These are phyloP conservation scores for Microbotryomycetes sp. DNA, from an alignment of 1,284 basidiomycete species.

Conservation along the genomic window DNA sequence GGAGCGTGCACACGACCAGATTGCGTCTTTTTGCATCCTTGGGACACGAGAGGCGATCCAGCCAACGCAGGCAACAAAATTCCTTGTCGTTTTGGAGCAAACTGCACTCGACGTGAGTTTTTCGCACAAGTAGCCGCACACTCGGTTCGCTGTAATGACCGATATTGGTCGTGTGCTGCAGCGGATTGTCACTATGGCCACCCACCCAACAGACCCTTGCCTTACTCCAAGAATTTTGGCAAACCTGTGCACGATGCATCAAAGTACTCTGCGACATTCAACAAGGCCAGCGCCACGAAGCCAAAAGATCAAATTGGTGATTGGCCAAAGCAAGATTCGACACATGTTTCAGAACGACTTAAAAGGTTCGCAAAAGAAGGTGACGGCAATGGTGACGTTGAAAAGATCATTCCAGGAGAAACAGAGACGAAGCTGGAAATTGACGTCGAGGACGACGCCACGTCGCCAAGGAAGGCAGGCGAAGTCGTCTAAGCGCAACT, in stretches of 20 bases:
- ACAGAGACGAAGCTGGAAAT: slow-evolving; percentile 19
- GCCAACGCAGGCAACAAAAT: slow-evolving; percentile 15
- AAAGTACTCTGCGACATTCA: slow-evolving; percentile 4
- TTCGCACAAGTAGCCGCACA: background rate
- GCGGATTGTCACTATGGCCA: slow-evolving; percentile 68
- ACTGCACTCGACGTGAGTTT: slow-evolving; percentile 56
- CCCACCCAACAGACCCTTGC: slow-evolving; percentile 56
- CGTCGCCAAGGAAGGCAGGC: background rate
- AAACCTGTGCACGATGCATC: slow-evolving; percentile 13
- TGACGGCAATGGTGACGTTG: slow-evolving; percentile 5
- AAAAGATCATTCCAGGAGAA: slow-evolving; percentile 29
- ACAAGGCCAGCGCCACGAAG: background rate
- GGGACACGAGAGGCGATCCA: slow-evolving; percentile 36
- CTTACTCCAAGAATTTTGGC: slow-evolving; percentile 13
- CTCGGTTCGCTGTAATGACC: background rate
- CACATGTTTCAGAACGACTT: slow-evolving; percentile 32
- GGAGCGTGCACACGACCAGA: slow-evolving; percentile 63
- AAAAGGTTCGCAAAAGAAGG: slow-evolving; percentile 26
- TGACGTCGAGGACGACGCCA: background rate
- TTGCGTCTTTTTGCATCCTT: slow-evolving; percentile 63
- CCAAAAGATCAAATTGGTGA: slow-evolving; percentile 18
- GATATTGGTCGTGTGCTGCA: background rate
- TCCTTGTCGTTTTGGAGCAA: slow-evolving; percentile 65
- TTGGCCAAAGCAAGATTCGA: slow-evolving; percentile 27
- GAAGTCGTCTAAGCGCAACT: too few relatives aligned